Evolutionary conservation across 1,139 yeast species (phyloP).

Genomic region (Lizanozyma gosingica): DNA sequence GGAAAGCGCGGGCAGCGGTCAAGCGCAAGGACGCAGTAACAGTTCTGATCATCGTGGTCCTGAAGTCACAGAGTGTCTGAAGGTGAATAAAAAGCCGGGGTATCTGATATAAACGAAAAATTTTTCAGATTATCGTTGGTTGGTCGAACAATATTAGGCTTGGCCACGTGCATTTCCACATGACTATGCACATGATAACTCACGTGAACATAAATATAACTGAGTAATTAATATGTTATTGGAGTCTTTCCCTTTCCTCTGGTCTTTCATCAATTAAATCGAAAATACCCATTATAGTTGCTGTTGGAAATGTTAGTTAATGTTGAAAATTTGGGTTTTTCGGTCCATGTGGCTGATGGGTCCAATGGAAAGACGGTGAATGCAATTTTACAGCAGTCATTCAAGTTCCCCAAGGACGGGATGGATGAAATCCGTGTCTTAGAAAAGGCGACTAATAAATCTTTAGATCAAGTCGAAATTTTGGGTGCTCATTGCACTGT

Average conservation of each 20-base stretch:
- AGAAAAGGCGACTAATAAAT: constrained; percentile 5
- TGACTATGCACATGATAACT: too few relatives aligned
- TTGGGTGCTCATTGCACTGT: constrained; percentile 4
- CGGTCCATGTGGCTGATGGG: not conserved
- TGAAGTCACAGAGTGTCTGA: not conserved
- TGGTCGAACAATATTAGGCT: too few relatives aligned
- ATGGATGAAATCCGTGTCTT: constrained; percentile 11
- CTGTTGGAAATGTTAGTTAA: not conserved
- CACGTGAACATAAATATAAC: too few relatives aligned
- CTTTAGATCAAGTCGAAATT: constrained; percentile 4
- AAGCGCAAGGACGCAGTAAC: constrained; percentile 15
- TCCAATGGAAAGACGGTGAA: not conserved
- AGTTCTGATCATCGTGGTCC: constrained; percentile 15
- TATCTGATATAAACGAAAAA: not conserved
- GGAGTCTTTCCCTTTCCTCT: too few relatives aligned
- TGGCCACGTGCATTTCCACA: too few relatives aligned
- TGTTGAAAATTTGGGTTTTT: not conserved
- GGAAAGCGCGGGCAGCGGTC: constrained; percentile 8
- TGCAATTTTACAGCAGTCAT: not conserved
- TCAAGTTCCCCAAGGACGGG: constrained; percentile 4
- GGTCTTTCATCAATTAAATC: too few relatives aligned
- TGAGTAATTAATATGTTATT: too few relatives aligned
- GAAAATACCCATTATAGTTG: too few relatives aligned
- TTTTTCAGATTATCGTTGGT: not conserved
- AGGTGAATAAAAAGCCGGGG: not conserved